Evolutionary conservation across 2,329 filamentous ascomycete genomes (phyloP).

Genomic region (Daldinia eschscholtzii): DNA sequence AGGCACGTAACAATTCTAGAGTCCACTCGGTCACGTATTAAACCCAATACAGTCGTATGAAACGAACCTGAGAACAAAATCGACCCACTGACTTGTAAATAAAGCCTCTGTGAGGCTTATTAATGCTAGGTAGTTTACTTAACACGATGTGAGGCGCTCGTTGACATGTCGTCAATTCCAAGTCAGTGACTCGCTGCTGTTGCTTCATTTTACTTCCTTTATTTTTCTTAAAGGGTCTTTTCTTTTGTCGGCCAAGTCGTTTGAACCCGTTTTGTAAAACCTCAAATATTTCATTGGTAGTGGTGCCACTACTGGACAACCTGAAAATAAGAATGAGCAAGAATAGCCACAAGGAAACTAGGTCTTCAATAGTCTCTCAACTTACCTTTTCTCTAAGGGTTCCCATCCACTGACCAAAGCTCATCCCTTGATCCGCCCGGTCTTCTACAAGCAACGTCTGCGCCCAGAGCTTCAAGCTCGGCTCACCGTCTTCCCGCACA

Average conservation of each 20-base stretch:
- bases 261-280: neutral
- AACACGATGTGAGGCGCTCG: slow-evolving; percentile 27
- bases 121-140: slow-evolving; percentile 18
- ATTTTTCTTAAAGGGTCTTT: neutral
- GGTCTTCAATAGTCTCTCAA: slow-evolving; percentile 37
- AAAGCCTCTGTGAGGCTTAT: slow-evolving; percentile 21
- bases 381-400: slow-evolving; percentile 91
- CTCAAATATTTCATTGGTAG: slow-evolving; percentile 6
- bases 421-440: slow-evolving; percentile 91
- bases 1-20: slow-evolving; percentile 9
- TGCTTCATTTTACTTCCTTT: slow-evolving; percentile 31
- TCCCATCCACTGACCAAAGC: slow-evolving; percentile 93
- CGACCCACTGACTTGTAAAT: slow-evolving; percentile 8
- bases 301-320: slow-evolving; percentile 37
- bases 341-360: slow-evolving; percentile 40
- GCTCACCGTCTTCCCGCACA: slow-evolving; percentile 95
- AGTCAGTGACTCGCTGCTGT: slow-evolving; percentile 15
- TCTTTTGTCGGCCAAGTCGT: neutral
- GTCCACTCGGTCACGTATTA: slow-evolving; percentile 7
- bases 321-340: slow-evolving; percentile 27
- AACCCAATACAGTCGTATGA: slow-evolving; percentile 28
- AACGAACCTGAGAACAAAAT: slow-evolving; percentile 27
- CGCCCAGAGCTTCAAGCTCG: slow-evolving; percentile 94
- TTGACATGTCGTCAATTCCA: slow-evolving; percentile 25
- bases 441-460: slow-evolving; percentile 97